Evolutionary conservation across 2,329 filamentous ascomycete genomes (phyloP), one percentile per base, ranked within the genome.

Genomic region (Cytospora chrysosperma): DNA sequence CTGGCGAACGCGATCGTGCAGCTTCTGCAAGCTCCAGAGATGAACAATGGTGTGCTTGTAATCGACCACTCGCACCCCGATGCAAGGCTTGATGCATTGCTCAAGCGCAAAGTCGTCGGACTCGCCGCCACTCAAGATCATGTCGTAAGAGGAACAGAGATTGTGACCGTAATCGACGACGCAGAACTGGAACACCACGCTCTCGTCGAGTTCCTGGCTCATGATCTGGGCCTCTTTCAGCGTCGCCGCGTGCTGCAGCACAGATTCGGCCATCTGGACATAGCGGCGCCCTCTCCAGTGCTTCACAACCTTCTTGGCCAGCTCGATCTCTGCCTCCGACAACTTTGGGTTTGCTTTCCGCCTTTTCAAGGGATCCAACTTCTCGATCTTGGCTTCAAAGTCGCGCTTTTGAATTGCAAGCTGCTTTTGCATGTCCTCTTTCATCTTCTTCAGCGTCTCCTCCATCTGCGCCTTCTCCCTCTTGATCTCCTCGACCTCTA

Each of bases 181-280:
- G 15, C 92, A 90, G 73, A 98, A 99, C 75, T 99, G 95, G 74
- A 99, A 98, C 24, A 94, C 89, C 10, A 97, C 91, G 68, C 88
- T 88, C 74, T 97, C 95, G 69, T 95, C 91, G 79, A 99, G 90
- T 71, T 96, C 92, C 70, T 97, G 94, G 78, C 93, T 96, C 92
- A 99, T 95, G 65, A 99, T 89, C 73, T 99, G 95, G 1, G 95
- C 95, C 76, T 99, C 95, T 74, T 99, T 99, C 64, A 99, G 77
- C 30, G 88, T 86, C 9, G 91, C 88, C 3, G 94, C 94, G 73
- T 96, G 89, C 72, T 96, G 93, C 53, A 99, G 80, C 30, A 98
- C 88, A 2, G 89, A 87, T 75, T 98, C 95, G 3, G 94, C 93
- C 91, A 99, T 97, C 61, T 89, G 88, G 63, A 99, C 92, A 70